Conservation (phyloP, 345 rosid species). For the Aquilaria malaccensis region DNA sequence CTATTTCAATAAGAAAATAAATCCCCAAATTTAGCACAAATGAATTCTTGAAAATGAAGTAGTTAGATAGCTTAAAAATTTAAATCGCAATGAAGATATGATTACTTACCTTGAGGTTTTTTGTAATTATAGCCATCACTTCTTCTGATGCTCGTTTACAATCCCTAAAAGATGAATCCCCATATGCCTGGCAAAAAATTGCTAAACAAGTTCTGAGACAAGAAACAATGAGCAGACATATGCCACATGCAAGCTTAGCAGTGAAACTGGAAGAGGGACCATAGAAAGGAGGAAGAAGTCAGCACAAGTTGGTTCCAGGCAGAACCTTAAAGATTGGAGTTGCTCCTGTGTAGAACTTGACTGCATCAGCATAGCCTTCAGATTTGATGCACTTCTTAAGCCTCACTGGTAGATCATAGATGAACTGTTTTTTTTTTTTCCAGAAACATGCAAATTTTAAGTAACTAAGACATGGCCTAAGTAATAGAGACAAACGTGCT, state of each 20-base stretch:
- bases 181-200: conserved; percentile 58
- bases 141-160: conserved; percentile 97
- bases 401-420: conserved; percentile 95
- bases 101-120: conserved; percentile 66
- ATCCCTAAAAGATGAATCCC: conserved; percentile 94
- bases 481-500: neutral
- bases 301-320: neutral
- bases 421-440: conserved; percentile 89
- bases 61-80: too few species aligned
- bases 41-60: too few species aligned
- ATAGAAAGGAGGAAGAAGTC: neutral
- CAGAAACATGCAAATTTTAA: conserved; percentile 33
- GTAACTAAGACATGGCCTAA: conserved; percentile 23
- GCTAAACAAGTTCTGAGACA: conserved; percentile 12
- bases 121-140: conserved; percentile 60
- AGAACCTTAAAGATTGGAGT: conserved; percentile 94
- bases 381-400: conserved; percentile 90
- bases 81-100: conserved; percentile 6
- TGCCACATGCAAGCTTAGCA: neutral
- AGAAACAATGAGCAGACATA: conserved; percentile 1
- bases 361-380: conserved; percentile 94
- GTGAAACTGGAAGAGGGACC: conserved; percentile 2
- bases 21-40: neutral
- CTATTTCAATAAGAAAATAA: neutral
- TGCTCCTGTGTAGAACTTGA: conserved; percentile 90